phyloP scores from a whole-genome alignment of 257 asterid species.

The Ilex asprella region DNA sequence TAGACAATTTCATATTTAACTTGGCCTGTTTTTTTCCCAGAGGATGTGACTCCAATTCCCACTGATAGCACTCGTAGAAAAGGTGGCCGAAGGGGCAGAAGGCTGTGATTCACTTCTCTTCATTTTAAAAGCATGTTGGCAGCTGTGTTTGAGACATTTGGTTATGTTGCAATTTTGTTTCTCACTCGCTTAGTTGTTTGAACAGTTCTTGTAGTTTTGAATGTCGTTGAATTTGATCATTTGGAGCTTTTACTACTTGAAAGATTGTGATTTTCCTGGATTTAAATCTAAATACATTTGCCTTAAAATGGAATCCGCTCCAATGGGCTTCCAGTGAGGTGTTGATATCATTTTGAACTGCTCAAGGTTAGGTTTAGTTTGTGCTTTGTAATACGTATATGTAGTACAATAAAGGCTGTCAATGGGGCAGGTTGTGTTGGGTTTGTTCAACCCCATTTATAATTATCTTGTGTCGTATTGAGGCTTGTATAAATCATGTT shows the following conservation, averaged over 20 bases:
- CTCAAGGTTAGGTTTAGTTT: no score
- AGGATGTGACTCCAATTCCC: slow-evolving; percentile 73
- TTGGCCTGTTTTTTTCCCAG: slow-evolving; percentile 18
- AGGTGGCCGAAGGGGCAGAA: slow-evolving; percentile 76
- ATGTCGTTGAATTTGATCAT: slow-evolving; percentile 16
- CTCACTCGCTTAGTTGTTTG: slow-evolving; percentile 7
- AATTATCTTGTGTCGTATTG: no score
- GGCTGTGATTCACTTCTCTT: slow-evolving; percentile 30
- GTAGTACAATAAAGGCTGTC: no score
- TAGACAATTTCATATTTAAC: not conserved
- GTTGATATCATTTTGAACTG: no score
- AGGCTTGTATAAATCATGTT: no score
- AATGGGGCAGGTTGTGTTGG: no score
- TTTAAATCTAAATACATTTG: not conserved
- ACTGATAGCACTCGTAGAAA: slow-evolving; percentile 67
- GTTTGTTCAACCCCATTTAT: no score
- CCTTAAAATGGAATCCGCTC: not conserved
- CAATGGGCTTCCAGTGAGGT: no score
- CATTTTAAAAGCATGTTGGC: not conserved
- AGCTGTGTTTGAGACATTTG: slow-evolving; percentile 12
- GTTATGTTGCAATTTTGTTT: slow-evolving; percentile 10
- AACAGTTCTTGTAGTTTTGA: slow-evolving; percentile 7
- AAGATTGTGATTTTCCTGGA: slow-evolving; percentile 2
- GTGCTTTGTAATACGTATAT: no score
- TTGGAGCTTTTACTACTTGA: not conserved